Conservation (phyloP, 371 early-diverging fungal genomes). For the Aphelidium insulamus region DNA sequence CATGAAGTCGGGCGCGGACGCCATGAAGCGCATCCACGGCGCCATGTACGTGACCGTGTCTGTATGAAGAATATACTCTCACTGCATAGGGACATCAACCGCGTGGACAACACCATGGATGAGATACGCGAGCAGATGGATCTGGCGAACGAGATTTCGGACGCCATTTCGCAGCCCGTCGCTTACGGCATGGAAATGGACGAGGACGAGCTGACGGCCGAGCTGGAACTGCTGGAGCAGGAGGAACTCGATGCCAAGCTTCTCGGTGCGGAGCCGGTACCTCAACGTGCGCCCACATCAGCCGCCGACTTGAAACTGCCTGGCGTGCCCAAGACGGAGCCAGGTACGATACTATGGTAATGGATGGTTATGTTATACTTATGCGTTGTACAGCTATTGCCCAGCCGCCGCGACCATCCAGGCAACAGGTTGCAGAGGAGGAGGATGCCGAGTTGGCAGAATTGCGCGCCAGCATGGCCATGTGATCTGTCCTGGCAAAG, state of each 20-base stretch:
- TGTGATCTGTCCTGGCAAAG: constrained; percentile 7
- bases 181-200: constrained; percentile 65
- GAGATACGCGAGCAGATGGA: constrained; percentile 94
- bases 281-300: constrained; percentile 30
- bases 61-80: background rate
- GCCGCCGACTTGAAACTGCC: no score
- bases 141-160: constrained; percentile 78
- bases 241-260: constrained; percentile 73
- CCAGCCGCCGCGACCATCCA: constrained; percentile 15
- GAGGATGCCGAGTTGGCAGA: constrained; percentile 66
- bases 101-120: constrained; percentile 90
- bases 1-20: constrained; percentile 78
- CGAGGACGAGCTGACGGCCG: constrained; percentile 79
- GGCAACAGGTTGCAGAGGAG: constrained; percentile 15
- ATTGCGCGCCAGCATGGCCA: constrained; percentile 53
- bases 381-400: background rate
- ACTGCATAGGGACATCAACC: constrained; percentile 55
- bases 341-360: constrained; percentile 23
- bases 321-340: constrained; percentile 31
- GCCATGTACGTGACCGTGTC: constrained; percentile 34
- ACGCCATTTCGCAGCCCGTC: constrained; percentile 77
- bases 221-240: constrained; percentile 84
- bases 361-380: background rate
- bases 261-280: constrained; percentile 44
- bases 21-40: constrained; percentile 84